Conservation (phyloP, 129 eudicot genomes). For the Ambrosia trifida region DNA sequence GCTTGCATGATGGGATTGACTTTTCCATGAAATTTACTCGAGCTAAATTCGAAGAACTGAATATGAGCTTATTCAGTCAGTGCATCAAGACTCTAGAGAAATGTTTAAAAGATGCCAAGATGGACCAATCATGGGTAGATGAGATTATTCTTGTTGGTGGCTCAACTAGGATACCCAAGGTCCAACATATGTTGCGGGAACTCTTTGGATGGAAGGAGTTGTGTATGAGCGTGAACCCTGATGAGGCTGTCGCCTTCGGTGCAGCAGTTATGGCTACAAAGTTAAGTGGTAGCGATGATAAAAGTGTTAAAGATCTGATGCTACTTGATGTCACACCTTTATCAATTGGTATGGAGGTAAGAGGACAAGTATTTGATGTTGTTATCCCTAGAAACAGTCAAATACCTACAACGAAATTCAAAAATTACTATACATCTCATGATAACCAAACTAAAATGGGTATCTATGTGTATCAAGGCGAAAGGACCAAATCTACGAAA, state of each 20-base stretch:
- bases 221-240: slow-evolving; percentile 22
- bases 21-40: slow-evolving; percentile 24
- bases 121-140: slow-evolving; percentile 14
- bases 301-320: not conserved
- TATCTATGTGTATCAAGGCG: slow-evolving; percentile 26
- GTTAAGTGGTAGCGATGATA: slow-evolving; percentile 2
- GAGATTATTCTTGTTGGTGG: slow-evolving; percentile 31
- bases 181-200: slow-evolving; percentile 22
- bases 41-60: slow-evolving; percentile 32
- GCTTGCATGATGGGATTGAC: slow-evolving; percentile 27
- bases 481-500: slow-evolving; percentile 4
- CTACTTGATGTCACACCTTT: slow-evolving; percentile 17
- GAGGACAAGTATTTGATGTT: not conserved
- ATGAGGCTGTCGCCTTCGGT: slow-evolving; percentile 29
- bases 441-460: not conserved
- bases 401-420: slow-evolving; percentile 9
- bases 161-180: slow-evolving; percentile 35
- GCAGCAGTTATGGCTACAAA: slow-evolving; percentile 23
- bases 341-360: slow-evolving; percentile 15
- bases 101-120: slow-evolving; percentile 21
- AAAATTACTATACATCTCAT: not conserved
- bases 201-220: slow-evolving; percentile 20
- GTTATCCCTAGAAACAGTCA: slow-evolving; percentile 24
- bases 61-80: not conserved
- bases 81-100: slow-evolving; percentile 9